Conservation (phyloP, 208 protist species). For the Trypanosoma cruzi region DNA sequence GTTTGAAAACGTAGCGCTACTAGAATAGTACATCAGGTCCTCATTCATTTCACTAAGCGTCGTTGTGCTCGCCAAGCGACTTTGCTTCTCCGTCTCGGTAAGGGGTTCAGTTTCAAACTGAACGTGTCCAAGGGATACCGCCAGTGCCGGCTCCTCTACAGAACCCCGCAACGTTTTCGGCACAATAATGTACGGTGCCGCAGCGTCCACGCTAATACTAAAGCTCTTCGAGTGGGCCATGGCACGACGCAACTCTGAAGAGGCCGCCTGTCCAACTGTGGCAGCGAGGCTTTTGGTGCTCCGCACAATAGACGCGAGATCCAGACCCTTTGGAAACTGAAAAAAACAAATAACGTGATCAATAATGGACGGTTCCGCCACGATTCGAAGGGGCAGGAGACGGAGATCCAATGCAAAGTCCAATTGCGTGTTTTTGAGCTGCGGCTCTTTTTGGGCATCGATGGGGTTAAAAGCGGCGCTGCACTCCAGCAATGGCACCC, state of each 20-base stretch:
- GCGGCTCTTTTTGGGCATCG: conserved; percentile 35
- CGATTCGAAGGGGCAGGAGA: conserved; percentile 75
- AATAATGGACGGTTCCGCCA: conserved; percentile 68
- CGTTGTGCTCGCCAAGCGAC: conserved; percentile 23
- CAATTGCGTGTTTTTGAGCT: conserved; percentile 56
- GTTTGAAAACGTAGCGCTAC: conserved; percentile 64
- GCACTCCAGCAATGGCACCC: conserved; percentile 59
- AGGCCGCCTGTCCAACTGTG: conserved; percentile 60
- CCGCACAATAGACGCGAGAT: conserved; percentile 48
- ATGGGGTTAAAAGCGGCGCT: conserved; percentile 61
- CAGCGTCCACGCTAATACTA: conserved; percentile 70
- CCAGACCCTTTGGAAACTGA: conserved; percentile 54
- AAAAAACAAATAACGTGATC: conserved; percentile 65
- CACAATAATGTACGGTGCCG: conserved; percentile 73
- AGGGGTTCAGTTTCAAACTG: conserved; percentile 67
- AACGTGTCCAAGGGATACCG: conserved; percentile 71
- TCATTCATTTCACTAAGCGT: conserved; percentile 34
- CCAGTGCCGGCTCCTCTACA: conserved; percentile 52
- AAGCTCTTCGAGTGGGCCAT: conserved; percentile 67
- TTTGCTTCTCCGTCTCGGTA: conserved; percentile 60
- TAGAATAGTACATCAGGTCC: conserved; percentile 73
- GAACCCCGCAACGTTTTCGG: conserved; percentile 50
- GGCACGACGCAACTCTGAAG: conserved; percentile 57
- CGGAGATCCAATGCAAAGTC: conserved; percentile 70
- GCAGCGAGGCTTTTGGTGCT: conserved; percentile 47